Evolutionary conservation across 148 eudicot genomes (phyloP), one percentile per base, ranked within the genome.

Genomic region (Vaccinium corymbosum): DNA sequence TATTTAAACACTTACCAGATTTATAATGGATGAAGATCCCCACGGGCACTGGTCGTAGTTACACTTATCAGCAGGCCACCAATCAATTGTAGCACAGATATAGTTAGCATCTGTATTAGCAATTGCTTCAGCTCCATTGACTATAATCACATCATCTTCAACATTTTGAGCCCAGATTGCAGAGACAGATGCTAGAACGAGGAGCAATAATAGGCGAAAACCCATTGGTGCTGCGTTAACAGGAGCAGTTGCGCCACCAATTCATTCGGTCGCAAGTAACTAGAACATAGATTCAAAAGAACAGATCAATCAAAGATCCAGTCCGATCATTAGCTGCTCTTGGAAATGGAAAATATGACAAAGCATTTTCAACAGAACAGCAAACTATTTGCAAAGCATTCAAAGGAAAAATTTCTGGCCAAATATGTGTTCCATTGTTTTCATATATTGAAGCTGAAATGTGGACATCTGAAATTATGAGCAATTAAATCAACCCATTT

Each of bases 1-100:
- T 25, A 56, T 74, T 38, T 32, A 73, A 53, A 53, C 20, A 17
- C 88, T 83, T 91, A 96, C 98, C 90, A 96, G 83, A 85, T 96
- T 94, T 84, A 93, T 83, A 82, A 89, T 85, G 7, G 98, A 96
- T 50, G 98, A 80, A 78, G 84, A 82, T 51, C 91, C 95, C 98
- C 98, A 96, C 1, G 98, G 98, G 86, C 98, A 96, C 38, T 89
- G 90, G 76, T 91, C 51, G 80, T 96, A 96, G 82, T 93, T 86
- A 74, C 99, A 96, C 85, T 96, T 94, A 51, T 89, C 91, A 74
- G 85, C 88, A 86, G 99, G 98, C 99, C 99, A 96, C 99, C 99
- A 96, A 91, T 96, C 99, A 20, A 96, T 79, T 42, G 99, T 96
- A 56, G 97, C 95, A 80, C 99, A 96, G 0, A 96, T 84, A 84